A percentile compares a stretch with the other conserved stretches of the same genome.
phyloP scores from a whole-genome alignment of 768 basidiomycete genomes.

The Leucocoprinus birnbaumii region DNA sequence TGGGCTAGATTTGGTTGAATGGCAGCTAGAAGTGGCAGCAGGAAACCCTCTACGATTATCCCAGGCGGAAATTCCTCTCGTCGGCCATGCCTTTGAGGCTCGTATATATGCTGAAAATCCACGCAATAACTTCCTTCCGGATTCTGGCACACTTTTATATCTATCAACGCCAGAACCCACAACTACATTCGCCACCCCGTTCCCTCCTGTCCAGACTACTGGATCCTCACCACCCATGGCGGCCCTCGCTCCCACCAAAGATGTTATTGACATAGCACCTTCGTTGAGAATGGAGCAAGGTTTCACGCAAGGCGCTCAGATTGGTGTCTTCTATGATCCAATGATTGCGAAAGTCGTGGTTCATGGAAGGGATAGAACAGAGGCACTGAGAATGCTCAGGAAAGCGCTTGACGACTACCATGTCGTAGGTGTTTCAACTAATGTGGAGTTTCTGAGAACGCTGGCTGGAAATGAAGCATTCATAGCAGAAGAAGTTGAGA shows the following conservation, averaged over 20 bases:
- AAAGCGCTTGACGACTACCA: conserved; percentile 85
- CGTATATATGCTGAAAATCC: conserved; percentile 96
- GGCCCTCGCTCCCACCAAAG: conserved; percentile 27
- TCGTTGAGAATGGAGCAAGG: conserved; percentile 89
- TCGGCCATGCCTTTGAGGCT: conserved; percentile 93
- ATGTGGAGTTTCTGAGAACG: conserved; percentile 81
- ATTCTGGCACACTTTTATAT: conserved; percentile 80
- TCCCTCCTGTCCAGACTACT: conserved; percentile 21
- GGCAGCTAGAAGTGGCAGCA: conserved; percentile 92
- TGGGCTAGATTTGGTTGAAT: conserved; percentile 90
- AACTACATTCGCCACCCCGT: conserved; percentile 57
- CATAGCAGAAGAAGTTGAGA: conserved; percentile 78
- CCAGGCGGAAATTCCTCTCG: conserved; percentile 78
- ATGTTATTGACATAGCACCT: conserved; percentile 38
- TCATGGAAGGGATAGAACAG: conserved; percentile 79
- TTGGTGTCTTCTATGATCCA: conserved; percentile 88
- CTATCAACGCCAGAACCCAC: conserved; percentile 79
- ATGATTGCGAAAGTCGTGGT: conserved; percentile 93
- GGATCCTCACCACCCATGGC: conserved; percentile 19
- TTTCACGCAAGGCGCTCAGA: conserved; percentile 74
- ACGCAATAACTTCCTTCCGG: conserved; percentile 88
- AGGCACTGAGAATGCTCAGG: conserved; percentile 78
- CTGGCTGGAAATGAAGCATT: conserved; percentile 81
- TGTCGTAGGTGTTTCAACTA: conserved; percentile 89
- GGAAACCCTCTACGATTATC: conserved; percentile 81